phyloP scores from a whole-genome alignment of 202 grass and related monocot species.

The Carex sylvatica region DNA sequence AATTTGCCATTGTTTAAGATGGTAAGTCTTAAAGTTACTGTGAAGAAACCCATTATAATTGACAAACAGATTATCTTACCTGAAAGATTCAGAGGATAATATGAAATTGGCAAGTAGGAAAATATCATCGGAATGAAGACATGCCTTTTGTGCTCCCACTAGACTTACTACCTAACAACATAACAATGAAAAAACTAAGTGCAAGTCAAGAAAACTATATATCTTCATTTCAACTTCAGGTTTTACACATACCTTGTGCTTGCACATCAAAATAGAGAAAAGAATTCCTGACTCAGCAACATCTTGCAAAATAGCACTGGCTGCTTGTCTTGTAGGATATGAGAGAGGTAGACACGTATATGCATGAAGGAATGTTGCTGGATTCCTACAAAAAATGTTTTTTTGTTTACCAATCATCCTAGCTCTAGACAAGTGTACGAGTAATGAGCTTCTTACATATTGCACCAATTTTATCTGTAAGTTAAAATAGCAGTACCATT shows the following conservation, averaged over 20 bases:
- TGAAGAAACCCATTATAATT: not conserved
- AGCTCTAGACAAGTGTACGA: not conserved
- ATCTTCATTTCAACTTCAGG: conserved; percentile 16
- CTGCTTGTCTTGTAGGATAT: conserved; percentile 76
- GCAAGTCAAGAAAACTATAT: not conserved
- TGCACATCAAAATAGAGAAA: conserved; percentile 91
- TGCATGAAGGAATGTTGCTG: conserved; percentile 93
- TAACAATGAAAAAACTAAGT: conserved; percentile 21
- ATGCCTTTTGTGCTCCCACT: conserved; percentile 93
- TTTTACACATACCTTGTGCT: conserved; percentile 66
- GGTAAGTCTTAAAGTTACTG: not conserved
- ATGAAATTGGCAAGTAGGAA: conserved; percentile 93
- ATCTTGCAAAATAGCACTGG: conserved; percentile 85
- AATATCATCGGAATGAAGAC: conserved; percentile 91
- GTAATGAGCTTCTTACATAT: not conserved
- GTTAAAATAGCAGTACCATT: not conserved
- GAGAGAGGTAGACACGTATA: conserved; percentile 91
- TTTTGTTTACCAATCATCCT: not conserved
- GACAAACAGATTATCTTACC: conserved; percentile 39
- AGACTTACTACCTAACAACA: conserved; percentile 86
- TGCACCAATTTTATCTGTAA: not conserved
- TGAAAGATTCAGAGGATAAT: conserved; percentile 92
- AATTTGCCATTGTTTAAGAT: conserved; percentile 8
- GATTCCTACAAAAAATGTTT: conserved; percentile 55
- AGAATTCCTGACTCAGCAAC: conserved; percentile 89